phyloP scores from a whole-genome alignment of 1,139 yeast species.

The Scheffersomyces cryptocercus region DNA sequence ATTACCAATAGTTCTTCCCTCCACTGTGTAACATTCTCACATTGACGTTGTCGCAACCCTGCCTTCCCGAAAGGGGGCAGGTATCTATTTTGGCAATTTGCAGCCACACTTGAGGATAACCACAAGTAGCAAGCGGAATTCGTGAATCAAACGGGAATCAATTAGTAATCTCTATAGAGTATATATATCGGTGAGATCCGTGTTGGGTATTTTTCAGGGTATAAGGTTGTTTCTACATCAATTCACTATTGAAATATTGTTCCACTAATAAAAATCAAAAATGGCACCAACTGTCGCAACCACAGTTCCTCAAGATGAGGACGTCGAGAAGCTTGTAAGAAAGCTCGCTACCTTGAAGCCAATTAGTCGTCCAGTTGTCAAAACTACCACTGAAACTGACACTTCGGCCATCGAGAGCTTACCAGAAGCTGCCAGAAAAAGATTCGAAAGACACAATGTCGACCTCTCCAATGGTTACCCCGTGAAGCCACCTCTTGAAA shows the following conservation, averaged over 20 bases:
- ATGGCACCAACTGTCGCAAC: not conserved
- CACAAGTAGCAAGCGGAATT: too few species aligned
- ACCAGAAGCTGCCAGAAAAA: conserved; percentile 34
- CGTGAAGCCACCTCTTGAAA: conserved; percentile 9
- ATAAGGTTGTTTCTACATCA: too few species aligned
- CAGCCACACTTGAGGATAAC: too few species aligned
- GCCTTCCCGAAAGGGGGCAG: too few species aligned
- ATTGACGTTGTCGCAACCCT: too few species aligned
- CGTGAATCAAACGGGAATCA: too few species aligned
- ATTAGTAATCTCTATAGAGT: too few species aligned
- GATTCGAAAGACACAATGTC: conserved; percentile 31
- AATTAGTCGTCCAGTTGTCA: conserved; percentile 12
- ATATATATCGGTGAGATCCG: too few species aligned
- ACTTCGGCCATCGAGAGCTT: conserved; percentile 11
- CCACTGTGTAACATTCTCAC: too few species aligned
- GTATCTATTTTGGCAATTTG: too few species aligned
- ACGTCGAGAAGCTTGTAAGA: conserved; percentile 14
- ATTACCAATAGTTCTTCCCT: too few species aligned
- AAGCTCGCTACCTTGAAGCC: conserved; percentile 21
- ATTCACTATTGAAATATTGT: not conserved
- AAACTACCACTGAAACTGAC: not conserved
- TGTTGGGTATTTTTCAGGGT: too few species aligned
- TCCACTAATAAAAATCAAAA: not conserved
- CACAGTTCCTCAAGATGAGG: conserved; percentile 4
- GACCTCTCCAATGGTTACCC: conserved; percentile 19